Conservation (phyloP, 345 rosid genomes). For the Citrus mangshanensis region DNA sequence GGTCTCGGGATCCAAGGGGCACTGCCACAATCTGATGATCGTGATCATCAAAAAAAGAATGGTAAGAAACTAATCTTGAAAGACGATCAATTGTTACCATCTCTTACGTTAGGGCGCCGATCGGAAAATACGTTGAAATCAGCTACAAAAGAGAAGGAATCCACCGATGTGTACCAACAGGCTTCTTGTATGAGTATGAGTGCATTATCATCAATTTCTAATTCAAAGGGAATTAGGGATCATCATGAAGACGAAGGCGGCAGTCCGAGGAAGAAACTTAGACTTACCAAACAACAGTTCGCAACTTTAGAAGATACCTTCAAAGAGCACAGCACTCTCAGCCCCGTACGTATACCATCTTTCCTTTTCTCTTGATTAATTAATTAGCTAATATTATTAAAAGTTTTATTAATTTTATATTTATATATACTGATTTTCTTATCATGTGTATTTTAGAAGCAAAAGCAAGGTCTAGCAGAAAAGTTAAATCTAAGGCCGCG, state of each 20-base stretch:
- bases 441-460: conserved; percentile 30
- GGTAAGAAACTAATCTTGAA: conserved; percentile 24
- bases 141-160: background rate
- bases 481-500: conserved; percentile 64
- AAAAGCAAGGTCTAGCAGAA: conserved; percentile 58
- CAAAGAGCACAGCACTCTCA: conserved; percentile 50
- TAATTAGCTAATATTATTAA: no score
- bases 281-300: conserved; percentile 47
- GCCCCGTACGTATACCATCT: conserved; percentile 53
- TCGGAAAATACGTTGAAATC: conserved; percentile 15
- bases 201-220: conserved; percentile 29
- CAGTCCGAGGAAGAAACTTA: conserved; percentile 48
- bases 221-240: conserved; percentile 25
- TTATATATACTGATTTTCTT: background rate
- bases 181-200: conserved; percentile 24
- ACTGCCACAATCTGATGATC: conserved; percentile 19
- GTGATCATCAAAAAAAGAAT: conserved; percentile 10
- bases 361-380: background rate
- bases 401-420: background rate
- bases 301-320: conserved; percentile 45
- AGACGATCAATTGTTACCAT: conserved; percentile 33
- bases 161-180: conserved; percentile 23
- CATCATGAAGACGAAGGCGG: conserved; percentile 44
- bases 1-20: conserved; percentile 24
- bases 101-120: conserved; percentile 36